Evolutionary conservation across 129 eudicot species (phyloP), one percentile per base, ranked within the genome.

Genomic region (Lonicera japonica): DNA sequence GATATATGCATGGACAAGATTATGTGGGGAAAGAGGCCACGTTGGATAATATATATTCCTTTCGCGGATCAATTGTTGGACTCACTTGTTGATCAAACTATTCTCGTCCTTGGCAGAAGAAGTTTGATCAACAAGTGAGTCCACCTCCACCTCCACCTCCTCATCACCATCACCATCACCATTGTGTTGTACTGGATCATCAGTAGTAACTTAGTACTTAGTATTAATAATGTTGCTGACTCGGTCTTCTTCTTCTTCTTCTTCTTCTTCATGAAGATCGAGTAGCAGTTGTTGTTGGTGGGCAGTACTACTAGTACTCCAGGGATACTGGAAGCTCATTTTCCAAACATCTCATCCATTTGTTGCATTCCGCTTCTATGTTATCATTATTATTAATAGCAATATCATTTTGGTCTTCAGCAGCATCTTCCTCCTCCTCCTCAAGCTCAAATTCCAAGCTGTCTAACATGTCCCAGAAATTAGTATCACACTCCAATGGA

Each of bases 291-390:
- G 36, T 29, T 29, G 36, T 60, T 21, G 65, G 61, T 29, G 20
- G 41, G 41, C 56, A 51, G 52, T 53, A 55, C 51, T 23, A 19
- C 25, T 39, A 63, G 53, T 59, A 66, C 75, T 24, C 47, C 63
- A 53, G 81, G 73, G n/a, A n/a, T n/a, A n/a, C 79, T 72, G 94
- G n/a, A 64, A 88, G 87, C 67, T 88, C 96, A 40, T 74, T 66
- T 61, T 88, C 87, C 40, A 88, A 66, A 56, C 68, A 76, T 63
- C 69, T 77, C 18, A 77, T 63, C 94, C 94, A 85, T 55, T 77
- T 70, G 48, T 36, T 58, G 55, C 69, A 66, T 21, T 72, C 87
- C 63, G 18, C 47, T 19, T 68, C 84, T 25, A n/a, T n/a, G n/a
- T 36, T 56, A 21, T 69, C 48, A 12, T 29, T 11, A 23, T 53